A percentile compares a stretch with the other conserved stretches of the same genome.
phyloP scores from a whole-genome alignment of 108 stramenopile species.

The Licmophora abbreviata region DNA sequence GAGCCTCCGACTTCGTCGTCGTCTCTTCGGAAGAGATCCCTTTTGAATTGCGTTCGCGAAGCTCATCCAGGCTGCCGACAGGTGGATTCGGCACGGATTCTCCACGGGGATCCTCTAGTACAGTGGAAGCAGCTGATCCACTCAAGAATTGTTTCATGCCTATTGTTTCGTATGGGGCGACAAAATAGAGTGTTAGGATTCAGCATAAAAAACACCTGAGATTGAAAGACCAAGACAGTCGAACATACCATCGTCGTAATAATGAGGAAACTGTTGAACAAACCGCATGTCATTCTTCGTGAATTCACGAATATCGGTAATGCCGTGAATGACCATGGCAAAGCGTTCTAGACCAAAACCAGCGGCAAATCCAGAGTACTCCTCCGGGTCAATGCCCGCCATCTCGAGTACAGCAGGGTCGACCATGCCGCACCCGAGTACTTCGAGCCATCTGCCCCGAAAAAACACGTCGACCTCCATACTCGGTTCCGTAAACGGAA shows the following conservation, averaged over 20 bases:
- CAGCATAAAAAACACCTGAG: too few species aligned
- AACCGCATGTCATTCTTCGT: slow-evolving; percentile 87
- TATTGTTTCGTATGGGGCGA: too few species aligned
- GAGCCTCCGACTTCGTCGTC: background rate
- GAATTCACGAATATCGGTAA: slow-evolving; percentile 94
- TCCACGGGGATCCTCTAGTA: too few species aligned
- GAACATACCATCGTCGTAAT: too few species aligned
- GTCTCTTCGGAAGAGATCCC: too few species aligned
- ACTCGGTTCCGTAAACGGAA: slow-evolving; percentile 94
- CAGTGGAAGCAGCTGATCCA: too few species aligned
- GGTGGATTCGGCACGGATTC: too few species aligned
- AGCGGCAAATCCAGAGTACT: slow-evolving; percentile 86
- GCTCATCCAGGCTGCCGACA: too few species aligned
- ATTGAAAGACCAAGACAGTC: too few species aligned
- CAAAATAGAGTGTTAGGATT: too few species aligned
- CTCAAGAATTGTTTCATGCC: too few species aligned
- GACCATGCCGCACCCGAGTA: slow-evolving; percentile 93
- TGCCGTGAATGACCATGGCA: slow-evolving; percentile 93
- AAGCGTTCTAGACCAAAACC: slow-evolving; percentile 94
- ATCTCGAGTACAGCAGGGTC: slow-evolving; percentile 77
- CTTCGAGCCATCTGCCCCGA: slow-evolving; percentile 93
- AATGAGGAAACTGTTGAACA: slow-evolving; percentile 86
- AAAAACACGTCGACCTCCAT: slow-evolving; percentile 91
- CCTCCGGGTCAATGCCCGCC: slow-evolving; percentile 53
- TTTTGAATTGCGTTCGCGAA: too few species aligned